Conservation (phyloP, 75 land plant genomes). For the Pinus tabuliformis region DNA sequence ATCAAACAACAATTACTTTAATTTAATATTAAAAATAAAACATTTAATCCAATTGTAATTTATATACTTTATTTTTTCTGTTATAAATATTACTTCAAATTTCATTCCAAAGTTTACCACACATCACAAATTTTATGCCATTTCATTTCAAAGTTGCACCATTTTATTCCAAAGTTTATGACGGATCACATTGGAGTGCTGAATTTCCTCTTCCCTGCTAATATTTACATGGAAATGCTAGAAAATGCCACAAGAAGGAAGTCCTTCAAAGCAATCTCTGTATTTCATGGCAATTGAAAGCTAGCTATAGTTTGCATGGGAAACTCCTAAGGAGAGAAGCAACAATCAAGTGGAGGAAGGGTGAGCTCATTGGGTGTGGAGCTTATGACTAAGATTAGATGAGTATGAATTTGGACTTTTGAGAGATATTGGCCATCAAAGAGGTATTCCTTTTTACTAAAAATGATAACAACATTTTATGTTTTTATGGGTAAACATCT, state of each 20-base stretch:
- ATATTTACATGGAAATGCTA: not conserved
- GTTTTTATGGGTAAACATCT: not conserved
- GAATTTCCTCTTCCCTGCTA: not conserved
- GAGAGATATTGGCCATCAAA: slow-evolving; percentile 47
- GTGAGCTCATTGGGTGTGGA: slow-evolving; percentile 46
- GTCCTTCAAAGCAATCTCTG: not conserved
- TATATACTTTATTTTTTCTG: no score
- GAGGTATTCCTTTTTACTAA: slow-evolving; percentile 15
- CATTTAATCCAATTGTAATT: no score
- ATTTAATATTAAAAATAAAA: no score
- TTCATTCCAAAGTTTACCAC: no score
- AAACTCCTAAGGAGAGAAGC: not conserved
- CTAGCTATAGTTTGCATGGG: not conserved
- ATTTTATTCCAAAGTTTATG: not conserved
- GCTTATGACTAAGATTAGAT: slow-evolving; percentile 50
- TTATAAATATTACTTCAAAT: no score
- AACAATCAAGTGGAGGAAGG: slow-evolving; percentile 49
- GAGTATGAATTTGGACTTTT: slow-evolving; percentile 49
- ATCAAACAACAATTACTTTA: no score
- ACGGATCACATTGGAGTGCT: not conserved
- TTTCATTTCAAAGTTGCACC: not conserved
- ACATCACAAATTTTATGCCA: no score
- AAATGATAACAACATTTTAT: not conserved
- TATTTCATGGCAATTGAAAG: not conserved
- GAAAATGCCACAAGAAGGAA: not conserved